Percentiles rank a stretch among this genome's conserved stretches.
Conservation (phyloP, 1,284 basidiomycete species). For the Singerocomus rubriflavus region DNA sequence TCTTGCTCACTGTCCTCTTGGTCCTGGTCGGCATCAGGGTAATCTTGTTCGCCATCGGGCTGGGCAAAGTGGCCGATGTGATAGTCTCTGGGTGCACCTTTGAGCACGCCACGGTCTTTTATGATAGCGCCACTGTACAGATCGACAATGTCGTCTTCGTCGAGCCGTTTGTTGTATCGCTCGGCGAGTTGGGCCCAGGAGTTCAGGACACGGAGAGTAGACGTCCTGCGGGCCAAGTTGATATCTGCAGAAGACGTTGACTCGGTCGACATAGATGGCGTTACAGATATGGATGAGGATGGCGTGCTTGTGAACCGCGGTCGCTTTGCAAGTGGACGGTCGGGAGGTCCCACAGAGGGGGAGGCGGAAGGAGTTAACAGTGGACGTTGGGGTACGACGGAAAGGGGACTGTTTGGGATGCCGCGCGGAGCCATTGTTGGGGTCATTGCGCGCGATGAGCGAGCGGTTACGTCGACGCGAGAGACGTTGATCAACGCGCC, state of each 20-base stretch:
- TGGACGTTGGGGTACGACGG: conserved; percentile 12
- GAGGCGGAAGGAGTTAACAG: conserved; percentile 30
- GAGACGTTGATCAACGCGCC: conserved; percentile 22
- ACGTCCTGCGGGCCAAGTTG: conserved; percentile 53
- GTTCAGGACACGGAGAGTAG: conserved; percentile 53
- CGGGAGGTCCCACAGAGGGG: conserved; percentile 29
- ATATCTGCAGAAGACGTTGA: conserved; percentile 36
- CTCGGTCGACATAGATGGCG: conserved; percentile 29
- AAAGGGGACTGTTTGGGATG: background rate
- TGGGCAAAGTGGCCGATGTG: conserved; percentile 48
- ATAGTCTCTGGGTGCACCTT: conserved; percentile 39
- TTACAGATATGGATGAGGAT: conserved; percentile 27
- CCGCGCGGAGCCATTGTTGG: conserved; percentile 7
- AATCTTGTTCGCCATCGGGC: conserved; percentile 38
- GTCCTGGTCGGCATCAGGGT: conserved; percentile 27
- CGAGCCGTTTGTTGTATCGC: conserved; percentile 59
- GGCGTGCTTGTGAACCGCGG: conserved; percentile 34
- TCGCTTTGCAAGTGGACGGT: conserved; percentile 40
- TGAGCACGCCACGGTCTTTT: conserved; percentile 65
- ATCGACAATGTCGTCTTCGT: conserved; percentile 76
- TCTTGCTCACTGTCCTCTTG: conserved; percentile 32
- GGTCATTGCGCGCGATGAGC: conserved; percentile 11
- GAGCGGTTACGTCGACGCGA: background rate
- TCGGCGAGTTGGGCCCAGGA: conserved; percentile 65
- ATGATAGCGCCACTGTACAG: conserved; percentile 54